phyloP scores from a whole-genome alignment of 2,329 filamentous ascomycete species.

The Colletotrichum paranaense region DNA sequence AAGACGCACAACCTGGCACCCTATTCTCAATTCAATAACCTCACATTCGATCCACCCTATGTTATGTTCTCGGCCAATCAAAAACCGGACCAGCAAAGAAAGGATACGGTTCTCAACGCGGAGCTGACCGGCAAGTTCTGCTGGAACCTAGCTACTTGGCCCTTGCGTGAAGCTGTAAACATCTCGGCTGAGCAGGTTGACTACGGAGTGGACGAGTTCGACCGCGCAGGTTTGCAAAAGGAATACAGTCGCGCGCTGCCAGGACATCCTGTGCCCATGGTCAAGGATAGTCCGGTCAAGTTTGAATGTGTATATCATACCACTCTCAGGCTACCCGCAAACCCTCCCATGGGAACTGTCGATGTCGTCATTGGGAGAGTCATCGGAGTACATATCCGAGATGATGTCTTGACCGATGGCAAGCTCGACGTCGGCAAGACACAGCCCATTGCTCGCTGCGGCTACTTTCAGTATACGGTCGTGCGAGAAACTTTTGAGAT shows the following conservation, averaged over 20 bases:
- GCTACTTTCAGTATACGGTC: conserved; percentile 70
- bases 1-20: conserved; percentile 65
- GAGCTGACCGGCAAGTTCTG: conserved; percentile 66
- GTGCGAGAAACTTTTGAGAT: conserved; percentile 44
- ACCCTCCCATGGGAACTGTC: too few relatives aligned
- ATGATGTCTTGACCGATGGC: conserved; percentile 64
- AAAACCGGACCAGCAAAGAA: conserved; percentile 55
- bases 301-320: too few relatives aligned
- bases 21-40: conserved; percentile 40
- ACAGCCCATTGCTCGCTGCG: conserved; percentile 68
- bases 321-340: too few relatives aligned
- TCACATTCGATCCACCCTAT: conserved; percentile 52
- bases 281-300: too few relatives aligned
- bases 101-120: conserved; percentile 68
- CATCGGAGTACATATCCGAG: conserved; percentile 57
- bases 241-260: too few relatives aligned
- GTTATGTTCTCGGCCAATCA: conserved; percentile 72
- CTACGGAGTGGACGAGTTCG: conserved; percentile 66
- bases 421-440: conserved; percentile 67
- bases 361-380: too few relatives aligned
- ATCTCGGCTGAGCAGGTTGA: conserved; percentile 61
- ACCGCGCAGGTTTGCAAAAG: conserved; percentile 40
- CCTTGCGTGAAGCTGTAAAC: conserved; percentile 66
- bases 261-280: too few relatives aligned
- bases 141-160: conserved; percentile 70